These are phyloP conservation scores for Phytophthora constricta DNA, from an alignment of 352 stramenopile genomes.

Conservation along the genomic window DNA sequence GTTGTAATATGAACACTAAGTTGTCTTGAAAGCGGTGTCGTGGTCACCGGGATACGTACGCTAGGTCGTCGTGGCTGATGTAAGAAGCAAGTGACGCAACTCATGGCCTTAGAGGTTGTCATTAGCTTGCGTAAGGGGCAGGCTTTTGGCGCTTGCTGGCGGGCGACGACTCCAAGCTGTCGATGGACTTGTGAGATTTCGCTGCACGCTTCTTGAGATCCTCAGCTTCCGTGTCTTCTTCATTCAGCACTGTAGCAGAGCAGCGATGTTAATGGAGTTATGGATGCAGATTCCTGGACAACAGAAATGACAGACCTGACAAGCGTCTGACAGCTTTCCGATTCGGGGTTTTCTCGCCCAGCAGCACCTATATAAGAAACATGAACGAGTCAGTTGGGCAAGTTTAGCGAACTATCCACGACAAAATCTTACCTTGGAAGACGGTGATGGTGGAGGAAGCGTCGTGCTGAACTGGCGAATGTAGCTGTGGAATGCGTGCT, in stretches of 20 bases:
- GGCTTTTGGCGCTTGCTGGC: slow-evolving; percentile 19
- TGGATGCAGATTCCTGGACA: neutral
- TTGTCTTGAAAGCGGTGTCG: too few relatives aligned
- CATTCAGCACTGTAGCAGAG: slow-evolving; percentile 18
- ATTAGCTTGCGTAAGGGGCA: neutral
- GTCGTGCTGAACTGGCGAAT: slow-evolving; percentile 69
- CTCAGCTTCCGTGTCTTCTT: slow-evolving; percentile 19
- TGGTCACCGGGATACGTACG: too few relatives aligned
- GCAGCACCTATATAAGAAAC: slow-evolving; percentile 25
- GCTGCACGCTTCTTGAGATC: neutral
- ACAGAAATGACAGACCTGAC: slow-evolving; percentile 18
- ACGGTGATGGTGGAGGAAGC: slow-evolving; percentile 71
- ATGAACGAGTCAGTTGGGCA: neutral
- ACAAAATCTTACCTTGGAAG: slow-evolving; percentile 59
- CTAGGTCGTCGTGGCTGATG: too few relatives aligned
- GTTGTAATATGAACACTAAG: too few relatives aligned
- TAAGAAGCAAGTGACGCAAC: too few relatives aligned
- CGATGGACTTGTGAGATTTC: neutral
- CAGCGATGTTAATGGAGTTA: neutral
- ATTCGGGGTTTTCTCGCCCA: slow-evolving; percentile 9
- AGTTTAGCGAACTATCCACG: neutral
- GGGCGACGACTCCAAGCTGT: slow-evolving; percentile 8
- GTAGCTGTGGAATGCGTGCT: slow-evolving; percentile 69
- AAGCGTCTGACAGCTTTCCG: slow-evolving; percentile 30
- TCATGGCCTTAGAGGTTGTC: neutral